Percentiles rank a stretch among this genome's conserved stretches.
phyloP scores from a whole-genome alignment of 2,329 filamentous ascomycete genomes.

The Sarocladium brachiariae region DNA sequence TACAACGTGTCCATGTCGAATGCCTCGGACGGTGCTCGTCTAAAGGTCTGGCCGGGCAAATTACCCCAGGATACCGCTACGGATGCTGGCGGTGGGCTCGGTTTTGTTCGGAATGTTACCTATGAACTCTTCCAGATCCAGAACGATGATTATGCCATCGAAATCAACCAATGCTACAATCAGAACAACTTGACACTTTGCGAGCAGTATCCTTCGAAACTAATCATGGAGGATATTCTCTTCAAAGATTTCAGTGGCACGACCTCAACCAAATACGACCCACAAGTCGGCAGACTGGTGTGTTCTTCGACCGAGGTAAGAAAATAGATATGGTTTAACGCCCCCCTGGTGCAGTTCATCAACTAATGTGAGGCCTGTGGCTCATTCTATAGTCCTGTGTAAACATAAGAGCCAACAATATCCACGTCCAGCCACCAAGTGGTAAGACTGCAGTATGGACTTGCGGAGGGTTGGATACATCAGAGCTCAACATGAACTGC shows the following conservation, averaged over 20 bases:
- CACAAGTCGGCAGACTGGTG: slow-evolving; percentile 21
- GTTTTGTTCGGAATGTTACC: slow-evolving; percentile 53
- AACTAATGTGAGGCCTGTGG: too few species aligned
- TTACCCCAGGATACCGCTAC: slow-evolving; percentile 35
- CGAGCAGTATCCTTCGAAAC: slow-evolving; percentile 13
- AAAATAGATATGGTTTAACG: not conserved
- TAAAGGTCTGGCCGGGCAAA: slow-evolving; percentile 66
- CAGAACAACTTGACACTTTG: slow-evolving; percentile 10
- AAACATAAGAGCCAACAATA: slow-evolving; percentile 37
- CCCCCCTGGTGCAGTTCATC: not conserved
- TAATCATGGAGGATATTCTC: slow-evolving; percentile 21
- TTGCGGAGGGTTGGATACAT: too few species aligned
- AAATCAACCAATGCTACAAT: slow-evolving; percentile 22
- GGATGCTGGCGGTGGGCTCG: slow-evolving; percentile 52
- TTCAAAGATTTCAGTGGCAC: slow-evolving; percentile 23
- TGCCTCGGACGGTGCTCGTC: slow-evolving; percentile 58
- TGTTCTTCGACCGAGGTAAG: slow-evolving; percentile 28
- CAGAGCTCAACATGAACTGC: too few species aligned
- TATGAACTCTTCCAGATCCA: slow-evolving; percentile 51
- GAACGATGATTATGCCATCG: slow-evolving; percentile 42
- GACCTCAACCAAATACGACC: slow-evolving; percentile 21
- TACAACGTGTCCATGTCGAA: slow-evolving; percentile 54
- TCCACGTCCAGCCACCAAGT: slow-evolving; percentile 40
- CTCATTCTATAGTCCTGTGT: too few species aligned
- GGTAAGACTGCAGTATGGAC: slow-evolving; percentile 32